Base-by-base conservation (phyloP, 352 stramenopile genomes). In the Phytophthora citrophthora region DNA sequence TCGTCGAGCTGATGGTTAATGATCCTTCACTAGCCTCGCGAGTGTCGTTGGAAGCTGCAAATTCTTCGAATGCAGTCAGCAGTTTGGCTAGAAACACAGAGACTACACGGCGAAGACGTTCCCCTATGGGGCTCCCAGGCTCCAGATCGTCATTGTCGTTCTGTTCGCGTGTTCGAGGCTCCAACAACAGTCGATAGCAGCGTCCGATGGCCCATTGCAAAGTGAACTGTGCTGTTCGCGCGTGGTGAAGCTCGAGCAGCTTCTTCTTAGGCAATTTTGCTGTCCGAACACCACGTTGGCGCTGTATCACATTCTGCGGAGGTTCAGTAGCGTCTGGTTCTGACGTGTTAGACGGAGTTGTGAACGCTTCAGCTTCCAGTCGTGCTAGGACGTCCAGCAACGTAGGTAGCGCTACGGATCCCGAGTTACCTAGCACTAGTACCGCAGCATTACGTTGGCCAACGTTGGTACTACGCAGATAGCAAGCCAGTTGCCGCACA, bases 171-270 rank as follows among this genome's bases (percentile, higher is more conserved):
- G 29, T 43, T 18, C 61, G 20, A 29, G 61, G 27, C 23, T 90
- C 72, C 5, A 94, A 44, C 3, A 91, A 48, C 27, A 90, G 48
- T 0, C 83, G 73, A 41, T 88, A 86, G 44, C 70, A 87, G 20
- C 84, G 64, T 8, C 70, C 74, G 0, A 94, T 26, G 1, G 83
- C 79, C 81, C 83, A 93, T 40, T 83, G 86, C 0, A 90, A 53
- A 12, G 74, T 69, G 0, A 77, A 32, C 26, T 85, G 79, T 16
- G 54, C 44, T 9, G 26, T 40, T 27, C 50, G 61, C 16, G 50
- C 55, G 6, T 70, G 66, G 38, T 74, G 66, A 5, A 71, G 12
- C 36, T 74, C 66, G 1, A 70, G 50, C 18, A 70, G 1, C 36
- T 67, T 54, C 24, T 73, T 60, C 55, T 15, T 45, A 23, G 47